These are phyloP conservation scores for Dictyostelium brefeldianum DNA, from an alignment of 78 protist genomes.

Conservation along the genomic window DNA sequence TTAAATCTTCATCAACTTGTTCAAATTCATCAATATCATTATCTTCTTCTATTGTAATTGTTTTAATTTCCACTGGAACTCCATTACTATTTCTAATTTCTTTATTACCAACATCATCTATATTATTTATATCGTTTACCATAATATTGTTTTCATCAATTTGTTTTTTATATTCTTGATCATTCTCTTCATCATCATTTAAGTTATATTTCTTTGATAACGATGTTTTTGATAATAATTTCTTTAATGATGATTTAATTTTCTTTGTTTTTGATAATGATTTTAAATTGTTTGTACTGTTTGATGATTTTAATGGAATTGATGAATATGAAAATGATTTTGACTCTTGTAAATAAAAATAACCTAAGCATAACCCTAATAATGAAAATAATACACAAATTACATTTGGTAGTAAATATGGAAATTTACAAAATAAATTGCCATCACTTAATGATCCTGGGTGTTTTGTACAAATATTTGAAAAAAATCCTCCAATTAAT, in stretches of 20 bases:
- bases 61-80: not conserved
- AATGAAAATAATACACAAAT: conserved; percentile 30
- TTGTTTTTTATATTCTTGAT: not conserved
- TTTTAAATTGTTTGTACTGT: not conserved
- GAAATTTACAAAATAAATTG: conserved; percentile 33
- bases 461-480: conserved; percentile 47
- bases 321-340: conserved; percentile 1
- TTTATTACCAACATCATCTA: no score
- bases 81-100: not conserved
- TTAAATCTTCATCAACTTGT: conserved; percentile 35
- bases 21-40: not conserved
- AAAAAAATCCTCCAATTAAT: conserved; percentile 65
- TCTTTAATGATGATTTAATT: not conserved
- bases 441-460: conserved; percentile 6
- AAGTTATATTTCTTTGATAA: not conserved
- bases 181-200: not conserved
- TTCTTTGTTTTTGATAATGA: not conserved
- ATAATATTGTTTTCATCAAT: not conserved
- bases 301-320: not conserved
- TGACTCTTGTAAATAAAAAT: conserved; percentile 36
- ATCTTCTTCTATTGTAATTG: not conserved
- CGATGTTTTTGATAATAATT: not conserved
- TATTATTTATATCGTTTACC: not conserved
- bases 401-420: conserved; percentile 68
- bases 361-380: conserved; percentile 4